These are phyloP conservation scores for Coriaria nepalensis DNA, from an alignment of 306 rosid genomes.

Conservation along the genomic window DNA sequence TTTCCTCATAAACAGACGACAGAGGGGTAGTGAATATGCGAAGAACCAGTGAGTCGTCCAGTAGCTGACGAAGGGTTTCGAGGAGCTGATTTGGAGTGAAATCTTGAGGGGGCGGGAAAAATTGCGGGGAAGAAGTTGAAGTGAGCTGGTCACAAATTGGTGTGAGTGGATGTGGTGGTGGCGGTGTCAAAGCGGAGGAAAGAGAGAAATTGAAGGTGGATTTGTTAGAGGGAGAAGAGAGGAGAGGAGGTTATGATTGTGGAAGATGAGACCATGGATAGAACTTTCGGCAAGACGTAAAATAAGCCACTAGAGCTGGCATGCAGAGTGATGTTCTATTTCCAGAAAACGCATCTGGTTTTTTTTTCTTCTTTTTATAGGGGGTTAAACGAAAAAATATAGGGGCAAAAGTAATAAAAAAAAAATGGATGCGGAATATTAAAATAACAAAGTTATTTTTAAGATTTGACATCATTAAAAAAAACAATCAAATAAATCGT, in stretches of 20 bases:
- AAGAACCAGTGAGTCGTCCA: slow-evolving; percentile 49
- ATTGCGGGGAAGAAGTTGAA: slow-evolving; percentile 13
- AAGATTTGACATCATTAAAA: too few relatives aligned
- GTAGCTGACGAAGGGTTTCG: slow-evolving; percentile 52
- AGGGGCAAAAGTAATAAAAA: too few relatives aligned
- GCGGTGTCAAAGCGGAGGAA: slow-evolving; percentile 10
- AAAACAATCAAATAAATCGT: too few relatives aligned
- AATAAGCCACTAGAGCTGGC: slow-evolving; percentile 44
- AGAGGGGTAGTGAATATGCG: slow-evolving; percentile 34
- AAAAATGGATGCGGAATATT: too few relatives aligned
- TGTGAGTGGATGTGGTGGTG: too few relatives aligned
- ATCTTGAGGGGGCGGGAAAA: slow-evolving; percentile 36
- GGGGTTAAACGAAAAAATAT: too few relatives aligned
- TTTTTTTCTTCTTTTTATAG: too few relatives aligned
- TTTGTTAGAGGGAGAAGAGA: slow-evolving; percentile 15
- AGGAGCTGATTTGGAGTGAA: slow-evolving; percentile 57
- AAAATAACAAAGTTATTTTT: too few relatives aligned
- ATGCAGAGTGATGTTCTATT: too few relatives aligned
- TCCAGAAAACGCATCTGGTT: too few relatives aligned
- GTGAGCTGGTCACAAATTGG: slow-evolving; percentile 19
- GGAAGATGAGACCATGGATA: slow-evolving; percentile 32
- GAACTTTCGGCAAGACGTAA: slow-evolving; percentile 24
- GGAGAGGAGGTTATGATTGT: slow-evolving; percentile 11
- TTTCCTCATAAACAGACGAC: slow-evolving; percentile 36
- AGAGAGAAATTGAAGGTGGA: slow-evolving; percentile 16